A percentile compares a stretch with the other conserved stretches of the same genome.
These are phyloP conservation scores for Candida nitratophila DNA, from an alignment of 805 yeast species.

Conservation along the genomic window DNA sequence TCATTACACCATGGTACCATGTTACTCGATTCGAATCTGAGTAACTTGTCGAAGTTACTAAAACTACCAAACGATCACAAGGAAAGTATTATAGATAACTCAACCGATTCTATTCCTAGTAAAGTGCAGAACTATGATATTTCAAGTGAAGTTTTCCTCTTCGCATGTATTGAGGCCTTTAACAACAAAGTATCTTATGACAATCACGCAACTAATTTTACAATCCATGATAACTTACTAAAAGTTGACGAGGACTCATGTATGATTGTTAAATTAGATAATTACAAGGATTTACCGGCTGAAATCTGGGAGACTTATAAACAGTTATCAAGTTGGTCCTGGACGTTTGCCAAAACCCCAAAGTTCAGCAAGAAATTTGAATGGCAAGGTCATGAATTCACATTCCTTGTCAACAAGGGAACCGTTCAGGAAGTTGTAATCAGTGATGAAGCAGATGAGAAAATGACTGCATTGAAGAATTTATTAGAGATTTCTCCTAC, in stretches of 20 bases:
- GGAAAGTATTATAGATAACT: constrained; percentile 16
- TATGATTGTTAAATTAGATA: constrained; percentile 16
- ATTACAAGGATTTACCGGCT: constrained; percentile 17
- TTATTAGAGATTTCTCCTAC: constrained; percentile 7
- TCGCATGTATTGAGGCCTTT: constrained; percentile 36
- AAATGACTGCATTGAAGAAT: constrained; percentile 6
- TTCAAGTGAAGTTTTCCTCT: constrained; percentile 37
- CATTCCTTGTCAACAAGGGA: constrained; percentile 48
- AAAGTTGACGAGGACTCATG: neutral
- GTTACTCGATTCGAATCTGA: constrained; percentile 64
- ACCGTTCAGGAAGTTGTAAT: constrained; percentile 7
- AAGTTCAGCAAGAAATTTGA: constrained; percentile 40
- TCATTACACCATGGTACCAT: constrained; percentile 96
- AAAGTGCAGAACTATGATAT: constrained; percentile 64
- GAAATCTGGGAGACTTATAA: constrained; percentile 34
- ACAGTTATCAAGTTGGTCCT: constrained; percentile 50
- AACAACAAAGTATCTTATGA: constrained; percentile 19
- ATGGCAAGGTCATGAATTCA: constrained; percentile 22
- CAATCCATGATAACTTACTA: neutral
- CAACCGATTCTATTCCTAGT: constrained; percentile 72
- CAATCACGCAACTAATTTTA: constrained; percentile 3
- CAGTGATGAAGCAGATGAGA: constrained; percentile 7
- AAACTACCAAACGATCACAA: constrained; percentile 20
- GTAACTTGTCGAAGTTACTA: constrained; percentile 52
- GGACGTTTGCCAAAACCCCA: constrained; percentile 78